A percentile compares a stretch with the other conserved stretches of the same genome.
Evolutionary conservation across 345 rosid species (phyloP).

Genomic region (Erucastrum elatum): DNA sequence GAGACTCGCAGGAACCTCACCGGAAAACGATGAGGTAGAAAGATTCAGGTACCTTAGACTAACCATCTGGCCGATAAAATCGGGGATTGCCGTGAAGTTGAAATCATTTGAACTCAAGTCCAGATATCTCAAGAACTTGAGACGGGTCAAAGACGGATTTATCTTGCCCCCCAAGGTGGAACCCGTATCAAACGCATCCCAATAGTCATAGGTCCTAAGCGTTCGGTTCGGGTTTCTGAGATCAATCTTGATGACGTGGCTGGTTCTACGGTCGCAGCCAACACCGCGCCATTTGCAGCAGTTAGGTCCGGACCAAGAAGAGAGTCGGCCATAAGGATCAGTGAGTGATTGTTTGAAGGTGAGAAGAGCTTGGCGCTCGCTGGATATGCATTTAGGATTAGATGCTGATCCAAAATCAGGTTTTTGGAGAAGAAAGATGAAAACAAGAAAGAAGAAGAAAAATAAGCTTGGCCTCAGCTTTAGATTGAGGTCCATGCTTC

Average conservation of each 20-base stretch:
- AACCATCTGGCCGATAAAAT: constrained; percentile 35
- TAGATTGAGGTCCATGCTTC: constrained; percentile 7
- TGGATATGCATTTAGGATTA: constrained; percentile 27
- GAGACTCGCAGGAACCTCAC: constrained; percentile 36
- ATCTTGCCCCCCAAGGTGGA: constrained; percentile 37
- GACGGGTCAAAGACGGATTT: constrained; percentile 39
- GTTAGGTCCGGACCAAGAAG: constrained; percentile 50
- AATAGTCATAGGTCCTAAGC: no score
- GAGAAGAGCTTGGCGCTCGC: constrained; percentile 49
- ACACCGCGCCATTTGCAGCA: constrained; percentile 54
- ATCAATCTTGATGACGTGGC: constrained; percentile 41
- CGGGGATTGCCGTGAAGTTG: constrained; percentile 36
- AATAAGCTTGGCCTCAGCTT: constrained; percentile 28
- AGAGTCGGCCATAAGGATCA: constrained; percentile 43
- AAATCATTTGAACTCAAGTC: constrained; percentile 49
- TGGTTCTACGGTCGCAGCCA: constrained; percentile 36
- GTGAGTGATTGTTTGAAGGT: constrained; percentile 40
- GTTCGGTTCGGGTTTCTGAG: constrained; percentile 33
- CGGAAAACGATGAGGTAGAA: constrained; percentile 40
- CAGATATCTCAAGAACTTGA: constrained; percentile 44
- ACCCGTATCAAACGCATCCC: no score
- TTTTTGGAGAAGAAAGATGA: constrained; percentile 7
- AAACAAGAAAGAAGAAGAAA: not conserved
- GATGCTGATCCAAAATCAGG: constrained; percentile 13
- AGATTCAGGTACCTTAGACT: constrained; percentile 44